Base-by-base conservation (phyloP, 495 filamentous ascomycete genomes). In the Penicillium robsamsonii region DNA sequence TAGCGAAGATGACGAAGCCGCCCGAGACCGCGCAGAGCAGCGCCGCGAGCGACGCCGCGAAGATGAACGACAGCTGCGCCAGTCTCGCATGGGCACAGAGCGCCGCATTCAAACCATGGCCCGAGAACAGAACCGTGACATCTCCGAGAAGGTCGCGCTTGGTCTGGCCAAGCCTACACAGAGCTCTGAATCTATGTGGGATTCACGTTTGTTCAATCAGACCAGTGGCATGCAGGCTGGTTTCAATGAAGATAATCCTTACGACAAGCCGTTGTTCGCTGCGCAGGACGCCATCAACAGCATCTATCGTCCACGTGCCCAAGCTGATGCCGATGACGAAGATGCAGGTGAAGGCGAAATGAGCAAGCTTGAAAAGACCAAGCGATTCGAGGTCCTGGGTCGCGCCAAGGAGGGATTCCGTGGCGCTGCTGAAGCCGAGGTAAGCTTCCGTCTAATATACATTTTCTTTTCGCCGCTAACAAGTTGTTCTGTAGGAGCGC, bases 161-260 rank as follows among this genome's bases (percentile, higher is more conserved):
- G 94, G 94, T 24, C 75, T 99, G 37, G 94, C 94, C 24, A 99
- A 97, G 72, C 94, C 94, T 6, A 96, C 95, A 1, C 86, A 91
- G 70, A 87, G 84, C 12, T 84, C 84, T 12, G 94, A 97, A 70
- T 80, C 88, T 20, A 97, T 97, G 94, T 99, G 91, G 78, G 94
- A 99, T 72, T 95, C 90, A 4, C 83, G 94, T 46, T 74, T 99
- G 40, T 99, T 99, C 75, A 96, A 97, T 72, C 91, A 95, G 75
- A 88, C 84, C 18, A 89, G 86, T 63, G 95, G 92, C 12, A 94
- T 99, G 73, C 84, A 87, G 60, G 68, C 81, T 31, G 95, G 94
- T 20, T 93, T 96, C 81, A 99, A 99, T 69, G 94, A 99, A 70
- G 95, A 99, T 69, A 91, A 99, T 63, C 85, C 85, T 1, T 99